Percentiles rank a stretch among this genome's conserved stretches.
phyloP scores from a whole-genome alignment of 768 basidiomycete species.

The Tylopilus felleus region DNA sequence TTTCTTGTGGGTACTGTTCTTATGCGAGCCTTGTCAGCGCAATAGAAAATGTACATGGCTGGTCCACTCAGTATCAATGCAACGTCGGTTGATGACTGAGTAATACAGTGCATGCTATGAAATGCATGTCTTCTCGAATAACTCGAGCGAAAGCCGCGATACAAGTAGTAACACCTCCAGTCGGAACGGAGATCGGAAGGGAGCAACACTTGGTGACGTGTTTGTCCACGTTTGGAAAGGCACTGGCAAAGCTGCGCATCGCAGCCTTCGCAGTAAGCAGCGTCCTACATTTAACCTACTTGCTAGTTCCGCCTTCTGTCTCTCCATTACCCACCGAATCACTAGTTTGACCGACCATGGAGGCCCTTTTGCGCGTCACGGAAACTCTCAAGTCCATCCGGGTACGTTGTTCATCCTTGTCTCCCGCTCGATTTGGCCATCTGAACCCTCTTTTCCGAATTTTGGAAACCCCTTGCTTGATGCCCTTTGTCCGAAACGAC shows the following conservation, averaged over 20 bases:
- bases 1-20: too few species aligned
- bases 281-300: not conserved
- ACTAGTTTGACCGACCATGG: slow-evolving; percentile 43
- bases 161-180: too few species aligned
- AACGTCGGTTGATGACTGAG: too few species aligned
- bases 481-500: not conserved
- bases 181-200: not conserved
- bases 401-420: slow-evolving; percentile 35
- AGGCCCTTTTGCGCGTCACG: slow-evolving; percentile 57
- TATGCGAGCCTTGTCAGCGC: too few species aligned
- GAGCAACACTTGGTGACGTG: not conserved
- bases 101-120: too few species aligned
- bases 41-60: too few species aligned
- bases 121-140: too few species aligned
- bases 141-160: too few species aligned
- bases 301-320: not conserved
- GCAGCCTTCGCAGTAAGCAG: not conserved
- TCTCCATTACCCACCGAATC: not conserved
- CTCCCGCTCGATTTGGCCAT: not conserved
- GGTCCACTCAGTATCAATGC: too few species aligned
- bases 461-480: too few species aligned
- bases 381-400: slow-evolving; percentile 69
- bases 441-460: not conserved
- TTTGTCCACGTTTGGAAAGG: not conserved
- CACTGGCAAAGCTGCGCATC: not conserved